Evolutionary conservation across 345 rosid species (phyloP), one percentile per base, ranked within the genome.

Genomic region (Lepidium africanum): DNA sequence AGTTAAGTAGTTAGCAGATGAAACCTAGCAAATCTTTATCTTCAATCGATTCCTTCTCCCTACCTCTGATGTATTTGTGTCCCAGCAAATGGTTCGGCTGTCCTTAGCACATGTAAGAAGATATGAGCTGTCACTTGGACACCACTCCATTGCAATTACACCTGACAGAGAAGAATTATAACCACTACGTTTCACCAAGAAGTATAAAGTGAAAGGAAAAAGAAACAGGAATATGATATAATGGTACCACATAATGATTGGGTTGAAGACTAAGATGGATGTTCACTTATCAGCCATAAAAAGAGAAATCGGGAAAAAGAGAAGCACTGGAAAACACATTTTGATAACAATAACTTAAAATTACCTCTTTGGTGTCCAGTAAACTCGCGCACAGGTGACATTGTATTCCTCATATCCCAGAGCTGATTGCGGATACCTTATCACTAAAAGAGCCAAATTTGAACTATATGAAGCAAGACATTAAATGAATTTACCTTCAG

Each of bases 131-230:
- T 91, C 98, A 69, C 53, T 85, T 15, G 99, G 90, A 76, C 99
- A 95, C 99, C 99, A 95, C 10, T 97, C 85, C 99, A 95, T 95
- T 66, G 96, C 99, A 85, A 91, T 89, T 48, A 95, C 98, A 80
- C 99, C 99, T 95, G 86, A 43, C 17, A 70, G n/a, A 42, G 38
- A 47, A 59, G 59, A 76, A 71, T 38, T 46, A 54, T 45, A 54
- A 70, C 51, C 46, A 64, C 68, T 25, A 70, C 6, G 7, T 38
- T 37, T 27, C 41, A 63, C 42, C 70, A 60, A 41, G 54, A 59
- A 5, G 41, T 25, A 39, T 46, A 38, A 68, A 23, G 16, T 48
- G 59, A 61, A 60, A 42, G 35, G 62, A 52, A 19, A 51, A 60
- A 48, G 72, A 73, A 36, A 16, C 66, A 76, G 30, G 55, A 46